Evolutionary conservation across 169 alveolate genomes (phyloP), one percentile per base, ranked within the genome.

Genomic region (Eimeria falciformis): DNA sequence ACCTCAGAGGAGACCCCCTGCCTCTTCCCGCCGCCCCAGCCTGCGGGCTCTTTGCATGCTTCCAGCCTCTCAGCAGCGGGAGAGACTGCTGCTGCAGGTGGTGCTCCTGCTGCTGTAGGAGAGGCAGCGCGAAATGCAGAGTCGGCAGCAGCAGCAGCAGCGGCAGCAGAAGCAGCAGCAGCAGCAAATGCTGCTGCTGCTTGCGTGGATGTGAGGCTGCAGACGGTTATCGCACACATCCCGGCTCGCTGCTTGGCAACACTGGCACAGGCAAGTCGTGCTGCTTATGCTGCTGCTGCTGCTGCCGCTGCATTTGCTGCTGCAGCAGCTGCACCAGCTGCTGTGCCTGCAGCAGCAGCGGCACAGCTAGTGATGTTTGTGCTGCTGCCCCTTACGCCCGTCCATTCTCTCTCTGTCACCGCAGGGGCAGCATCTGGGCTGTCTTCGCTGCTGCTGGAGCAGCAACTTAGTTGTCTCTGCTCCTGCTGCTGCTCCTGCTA

Each of bases 201-300:
- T 14, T 46, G 50, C 29, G 69, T 56, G 17, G 71, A 77, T 21
- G 12, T 77, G 4, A n/a, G 86, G 29, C 5, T 77, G 7, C 46
- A 77, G 68, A 29, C 58, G 5, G 86, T 77, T 29, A 47, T 77
- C 45, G 66, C 45, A 11, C 86, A 77, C 25, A 62, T 77, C n/a
- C 86, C 86, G 37, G 46, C 47, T 45, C 68, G 43, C 27, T 23
- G 27, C 45, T 21, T 77, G 12, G 86, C 68, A 29, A 66, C 23
- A 29, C 37, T 78, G 6, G 5, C 29, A 5, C 71, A 29, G 69
- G 88, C 50, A 50, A 0, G 2, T 0, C 14, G 33, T 53, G 69
- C 17, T 46, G 88, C 66, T 78, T 50, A 56, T 73, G 62, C 45
- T 73, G 84, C 37, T 47, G 69, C 71, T 78, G 87, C 53, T 78